phyloP scores from a whole-genome alignment of 176 grass and related monocot genomes.

The Musa troglodytarum region DNA sequence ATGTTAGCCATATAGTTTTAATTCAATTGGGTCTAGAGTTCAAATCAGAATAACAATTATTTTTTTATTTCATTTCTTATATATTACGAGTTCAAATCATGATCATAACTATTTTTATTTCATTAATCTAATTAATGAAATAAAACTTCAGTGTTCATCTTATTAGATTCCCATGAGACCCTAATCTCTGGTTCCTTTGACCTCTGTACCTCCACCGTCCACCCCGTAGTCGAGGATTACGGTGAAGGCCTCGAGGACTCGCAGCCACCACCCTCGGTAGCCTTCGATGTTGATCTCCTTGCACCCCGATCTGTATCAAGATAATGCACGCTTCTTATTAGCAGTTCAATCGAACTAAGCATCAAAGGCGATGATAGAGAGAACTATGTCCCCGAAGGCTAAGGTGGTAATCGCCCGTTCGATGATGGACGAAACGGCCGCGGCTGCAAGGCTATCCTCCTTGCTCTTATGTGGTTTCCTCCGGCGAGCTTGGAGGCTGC shows the following conservation, averaged over 20 bases:
- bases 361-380: constrained; percentile 34
- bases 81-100: too few species aligned
- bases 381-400: constrained; percentile 57
- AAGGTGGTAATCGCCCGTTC: constrained; percentile 64
- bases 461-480: constrained; percentile 44
- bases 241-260: constrained; percentile 37
- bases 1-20: too few species aligned
- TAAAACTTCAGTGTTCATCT: too few species aligned
- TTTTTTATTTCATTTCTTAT: too few species aligned
- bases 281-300: constrained; percentile 38
- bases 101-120: too few species aligned
- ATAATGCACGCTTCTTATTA: background rate
- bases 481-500: constrained; percentile 40
- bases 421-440: constrained; percentile 30
- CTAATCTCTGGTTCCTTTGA: background rate
- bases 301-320: constrained; percentile 24
- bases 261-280: constrained; percentile 35
- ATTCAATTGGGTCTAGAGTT: too few species aligned
- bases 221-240: constrained; percentile 28
- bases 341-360: background rate
- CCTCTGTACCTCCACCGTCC: background rate
- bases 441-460: constrained; percentile 50
- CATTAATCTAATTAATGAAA: too few species aligned
- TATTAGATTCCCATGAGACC: too few species aligned
- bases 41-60: too few species aligned